Base-by-base conservation (phyloP, 352 stramenopile species). In the Pythium insidiosum region DNA sequence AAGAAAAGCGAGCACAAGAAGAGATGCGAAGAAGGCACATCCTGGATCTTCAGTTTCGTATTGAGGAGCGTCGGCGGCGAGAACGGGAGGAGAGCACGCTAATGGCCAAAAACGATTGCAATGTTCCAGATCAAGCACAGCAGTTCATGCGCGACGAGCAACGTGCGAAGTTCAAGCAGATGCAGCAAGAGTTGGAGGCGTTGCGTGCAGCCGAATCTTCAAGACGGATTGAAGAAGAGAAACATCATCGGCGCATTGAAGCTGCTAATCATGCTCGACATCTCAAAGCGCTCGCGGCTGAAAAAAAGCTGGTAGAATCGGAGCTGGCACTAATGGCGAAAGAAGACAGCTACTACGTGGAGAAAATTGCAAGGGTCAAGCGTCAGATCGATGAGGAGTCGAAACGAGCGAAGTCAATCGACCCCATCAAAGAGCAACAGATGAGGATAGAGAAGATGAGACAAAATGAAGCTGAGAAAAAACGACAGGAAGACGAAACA, bases 321-420 rank as follows among this genome's bases (percentile, higher is more conserved):
- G 73, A 85, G 36, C 37, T 60, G 15, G 53, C 65, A 20, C 49
- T 41, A 26, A 80, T 87, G 72, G 43, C 38, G 26, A 56, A 51
- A 28, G 74, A 87, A 33, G 74, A 87, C 38, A 18, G 67, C 3
- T 84, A 73, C 30, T 84, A 80, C 18, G 67, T 65, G 5, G 52
- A 74, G 22, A 67, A 61, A 10, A 68, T 84, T 6, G 31, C 76
- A 25, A 50, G 55, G 10, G 52, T 84, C 19, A 58, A 64, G 13
- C 43, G 56, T 7, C 47, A 63, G 20, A 36, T 47, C 0, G 49
- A 66, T 4, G 52, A 58, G 4, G 36, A 53, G 3, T 40, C 29
- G 26, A 53, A 57, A 25, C 42, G 53, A 10, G 29, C 20, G 23
- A 42, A 31, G 23, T 24, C 39, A 4, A 45, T 47, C 18, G 66